Evolutionary conservation across 176 grass and related monocot species (phyloP), one percentile per base, ranked within the genome.

Genomic region (Paspalum vaginatum): DNA sequence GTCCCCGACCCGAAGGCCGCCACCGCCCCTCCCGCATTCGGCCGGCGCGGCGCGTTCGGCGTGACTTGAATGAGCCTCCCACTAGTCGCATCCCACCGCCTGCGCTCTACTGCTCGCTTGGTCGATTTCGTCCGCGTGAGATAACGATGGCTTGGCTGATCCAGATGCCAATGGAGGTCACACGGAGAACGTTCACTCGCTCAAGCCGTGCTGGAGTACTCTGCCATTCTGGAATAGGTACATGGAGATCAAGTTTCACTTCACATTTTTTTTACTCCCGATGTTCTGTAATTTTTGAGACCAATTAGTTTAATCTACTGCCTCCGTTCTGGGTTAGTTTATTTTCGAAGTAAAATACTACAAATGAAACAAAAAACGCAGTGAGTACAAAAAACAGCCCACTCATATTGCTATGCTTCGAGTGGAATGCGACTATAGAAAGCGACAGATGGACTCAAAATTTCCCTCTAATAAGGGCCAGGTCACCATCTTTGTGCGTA

Each of bases 341-440:
- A 3, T 32, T 32, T 32, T 32, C 3, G 32, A 32, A 32, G 2
- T 2, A 32, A 32, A 32, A 32, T 32, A 32, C 13, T 32, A 32
- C 32, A 32, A 32, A 32, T 32, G 32, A 32, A 61, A 14, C 22
- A 9, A 47, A 32, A 32, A 32, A 32, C 32, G 32, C 2, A 32
- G 32, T 1, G 32, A 32, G 3, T 32, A 32, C 32, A 26, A 75
- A 75, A 21, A 73, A 46, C 8, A n/a, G 21, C 15, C 21, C 21
- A 2, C 18, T 46, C 27, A 26, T 17, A 44, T 48, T 72, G 18
- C 26, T 65, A 26, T 11, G 13, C 15, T 24, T 17, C 17, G 13
- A 52, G 13, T 77, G 74, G 59, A 85, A 6, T 61, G 74, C 26
- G 83, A 43, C n/a, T 20, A 17, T 17, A 69, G 63, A 44, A 69